A percentile compares a stretch with the other conserved stretches of the same genome.
Conservation (phyloP, 768 basidiomycete species). For the Naganishia kalamii region DNA sequence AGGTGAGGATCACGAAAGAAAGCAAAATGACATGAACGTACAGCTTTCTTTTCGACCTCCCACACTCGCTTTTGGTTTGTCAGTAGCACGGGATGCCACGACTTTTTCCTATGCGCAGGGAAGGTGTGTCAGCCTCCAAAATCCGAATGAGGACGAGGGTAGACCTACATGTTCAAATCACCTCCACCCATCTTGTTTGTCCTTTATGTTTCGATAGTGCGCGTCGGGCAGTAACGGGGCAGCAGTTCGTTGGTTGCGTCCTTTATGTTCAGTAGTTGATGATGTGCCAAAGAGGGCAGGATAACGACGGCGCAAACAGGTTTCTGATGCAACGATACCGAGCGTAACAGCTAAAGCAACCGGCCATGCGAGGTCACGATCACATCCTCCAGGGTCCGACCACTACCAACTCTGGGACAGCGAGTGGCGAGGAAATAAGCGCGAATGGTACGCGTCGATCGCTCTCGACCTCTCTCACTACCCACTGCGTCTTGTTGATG, state of each 20-base stretch:
- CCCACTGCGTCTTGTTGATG: no score
- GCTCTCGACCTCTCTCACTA: no score
- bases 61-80: slow-evolving; percentile 99
- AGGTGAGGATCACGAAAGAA: slow-evolving; percentile 17
- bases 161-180: slow-evolving; percentile 91
- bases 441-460: no score
- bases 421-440: no score
- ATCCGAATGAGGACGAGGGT: not conserved
- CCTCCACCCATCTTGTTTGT: slow-evolving; percentile 83
- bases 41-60: slow-evolving; percentile 95
- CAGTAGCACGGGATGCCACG: slow-evolving; percentile 96
- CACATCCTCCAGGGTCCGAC: no score
- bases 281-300: not conserved
- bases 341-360: not conserved
- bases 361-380: not conserved
- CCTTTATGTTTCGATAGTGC: not conserved
- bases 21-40: slow-evolving; percentile 49
- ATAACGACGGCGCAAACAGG: not conserved
- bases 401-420: not conserved
- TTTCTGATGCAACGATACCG: no score
- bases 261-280: no score
- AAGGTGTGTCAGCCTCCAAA: slow-evolving; percentile 13
- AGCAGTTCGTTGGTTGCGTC: no score
- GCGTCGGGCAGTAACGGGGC: no score
- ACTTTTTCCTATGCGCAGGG: slow-evolving; percentile 52